These are phyloP conservation scores for Pistacia vera DNA, from an alignment of 345 rosid species.

Conservation along the genomic window DNA sequence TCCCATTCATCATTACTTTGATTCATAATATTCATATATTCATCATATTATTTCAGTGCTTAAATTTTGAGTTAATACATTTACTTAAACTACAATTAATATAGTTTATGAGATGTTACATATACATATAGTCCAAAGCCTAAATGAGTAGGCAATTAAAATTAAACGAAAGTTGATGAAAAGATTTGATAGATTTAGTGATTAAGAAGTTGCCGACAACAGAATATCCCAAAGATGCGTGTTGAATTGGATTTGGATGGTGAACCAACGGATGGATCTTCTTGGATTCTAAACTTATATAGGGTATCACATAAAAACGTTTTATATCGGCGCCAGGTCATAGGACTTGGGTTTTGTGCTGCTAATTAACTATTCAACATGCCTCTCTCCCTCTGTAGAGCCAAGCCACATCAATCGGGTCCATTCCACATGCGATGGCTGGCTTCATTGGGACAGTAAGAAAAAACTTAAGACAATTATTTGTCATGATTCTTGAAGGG, in stretches of 20 bases:
- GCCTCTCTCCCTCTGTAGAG: background rate
- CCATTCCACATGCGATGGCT: too few relatives aligned
- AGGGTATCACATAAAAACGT: background rate
- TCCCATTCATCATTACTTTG: constrained; percentile 4
- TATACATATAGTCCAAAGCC: too few relatives aligned
- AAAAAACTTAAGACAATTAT: too few relatives aligned
- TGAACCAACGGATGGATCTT: background rate
- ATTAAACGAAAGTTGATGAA: background rate
- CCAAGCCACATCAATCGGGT: too few relatives aligned
- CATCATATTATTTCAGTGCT: too few relatives aligned
- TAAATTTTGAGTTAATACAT: too few relatives aligned
- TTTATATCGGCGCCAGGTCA: background rate
- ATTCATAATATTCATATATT: too few relatives aligned
- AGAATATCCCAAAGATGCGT: background rate
- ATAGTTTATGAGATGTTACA: too few relatives aligned
- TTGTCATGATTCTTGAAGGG: too few relatives aligned
- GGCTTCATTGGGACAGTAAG: too few relatives aligned
- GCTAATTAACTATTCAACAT: background rate
- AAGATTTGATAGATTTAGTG: background rate
- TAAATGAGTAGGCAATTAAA: too few relatives aligned
- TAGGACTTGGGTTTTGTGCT: background rate
- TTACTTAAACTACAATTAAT: too few relatives aligned
- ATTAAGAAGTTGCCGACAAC: background rate
- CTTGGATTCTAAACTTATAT: background rate
- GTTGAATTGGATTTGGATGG: background rate